These are phyloP conservation scores for Castanea sativa DNA, from an alignment of 306 rosid species.

Conservation along the genomic window DNA sequence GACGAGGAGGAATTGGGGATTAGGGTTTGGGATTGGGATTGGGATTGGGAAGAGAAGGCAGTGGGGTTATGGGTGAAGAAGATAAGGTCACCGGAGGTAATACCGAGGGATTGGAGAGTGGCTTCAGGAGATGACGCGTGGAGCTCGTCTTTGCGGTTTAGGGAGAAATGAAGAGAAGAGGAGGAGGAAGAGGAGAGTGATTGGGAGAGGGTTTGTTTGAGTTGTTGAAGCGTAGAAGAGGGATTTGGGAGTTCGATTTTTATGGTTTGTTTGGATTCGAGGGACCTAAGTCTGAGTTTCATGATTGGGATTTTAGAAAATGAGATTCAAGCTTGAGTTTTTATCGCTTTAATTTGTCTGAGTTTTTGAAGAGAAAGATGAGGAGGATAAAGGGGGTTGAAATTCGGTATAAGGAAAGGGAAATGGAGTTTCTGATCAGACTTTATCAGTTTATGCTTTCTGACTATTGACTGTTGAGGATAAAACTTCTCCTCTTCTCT, in stretches of 20 bases:
- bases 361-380: too few relatives aligned
- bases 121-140: constrained; percentile 35
- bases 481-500: too few relatives aligned
- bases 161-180: constrained; percentile 54
- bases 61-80: constrained; percentile 57
- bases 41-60: constrained; percentile 9
- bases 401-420: too few relatives aligned
- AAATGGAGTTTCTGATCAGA: too few relatives aligned
- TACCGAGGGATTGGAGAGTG: constrained; percentile 52
- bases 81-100: constrained; percentile 69
- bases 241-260: constrained; percentile 52
- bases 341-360: too few relatives aligned
- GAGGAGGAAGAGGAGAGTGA: constrained; percentile 32
- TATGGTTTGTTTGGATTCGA: constrained; percentile 60
- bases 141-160: constrained; percentile 73
- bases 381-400: too few relatives aligned
- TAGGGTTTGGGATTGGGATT: not conserved
- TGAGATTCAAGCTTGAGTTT: not conserved
- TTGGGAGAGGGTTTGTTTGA: constrained; percentile 43
- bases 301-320: constrained; percentile 13
- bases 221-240: constrained; percentile 43
- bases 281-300: constrained; percentile 69
- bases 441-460: too few relatives aligned
- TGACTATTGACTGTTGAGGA: too few relatives aligned
- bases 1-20: not conserved